Evolutionary conservation across 495 filamentous ascomycete genomes (phyloP).

Genomic region (Alectoria sarmentosa): DNA sequence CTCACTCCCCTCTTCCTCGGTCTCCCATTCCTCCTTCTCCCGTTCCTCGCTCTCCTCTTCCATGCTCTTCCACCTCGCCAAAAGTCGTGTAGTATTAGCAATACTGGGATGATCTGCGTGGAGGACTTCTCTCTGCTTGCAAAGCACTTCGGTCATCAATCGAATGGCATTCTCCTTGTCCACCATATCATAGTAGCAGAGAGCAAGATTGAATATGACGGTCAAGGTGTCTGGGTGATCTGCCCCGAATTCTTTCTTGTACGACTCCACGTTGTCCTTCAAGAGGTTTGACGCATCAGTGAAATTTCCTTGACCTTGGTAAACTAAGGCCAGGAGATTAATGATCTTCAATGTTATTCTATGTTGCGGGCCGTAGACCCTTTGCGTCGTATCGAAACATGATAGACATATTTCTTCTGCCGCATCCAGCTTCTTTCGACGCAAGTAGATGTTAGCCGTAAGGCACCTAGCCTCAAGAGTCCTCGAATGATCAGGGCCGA

Average conservation of each 20-base stretch:
- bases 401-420: not conserved
- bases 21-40: not conserved
- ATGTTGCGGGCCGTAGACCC: not conserved
- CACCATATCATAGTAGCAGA: not conserved
- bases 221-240: not conserved
- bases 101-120: not conserved
- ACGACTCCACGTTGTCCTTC: not conserved
- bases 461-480: not conserved
- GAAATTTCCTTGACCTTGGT: not conserved
- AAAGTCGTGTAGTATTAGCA: not conserved
- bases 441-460: not conserved
- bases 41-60: not conserved
- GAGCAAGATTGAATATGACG: not conserved
- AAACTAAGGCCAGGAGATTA: not conserved
- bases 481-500: not conserved
- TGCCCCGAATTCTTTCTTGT: not conserved
- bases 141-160: slow-evolving; percentile 4
- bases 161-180: not conserved
- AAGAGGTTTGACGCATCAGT: not conserved
- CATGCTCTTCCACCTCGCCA: not conserved
- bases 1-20: not conserved
- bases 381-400: not conserved
- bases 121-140: not conserved
- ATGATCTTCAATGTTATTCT: not conserved
- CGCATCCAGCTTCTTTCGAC: not conserved